These are phyloP conservation scores for Gracilariopsis chorda DNA, from an alignment of 23 red algal species.

Conservation along the genomic window DNA sequence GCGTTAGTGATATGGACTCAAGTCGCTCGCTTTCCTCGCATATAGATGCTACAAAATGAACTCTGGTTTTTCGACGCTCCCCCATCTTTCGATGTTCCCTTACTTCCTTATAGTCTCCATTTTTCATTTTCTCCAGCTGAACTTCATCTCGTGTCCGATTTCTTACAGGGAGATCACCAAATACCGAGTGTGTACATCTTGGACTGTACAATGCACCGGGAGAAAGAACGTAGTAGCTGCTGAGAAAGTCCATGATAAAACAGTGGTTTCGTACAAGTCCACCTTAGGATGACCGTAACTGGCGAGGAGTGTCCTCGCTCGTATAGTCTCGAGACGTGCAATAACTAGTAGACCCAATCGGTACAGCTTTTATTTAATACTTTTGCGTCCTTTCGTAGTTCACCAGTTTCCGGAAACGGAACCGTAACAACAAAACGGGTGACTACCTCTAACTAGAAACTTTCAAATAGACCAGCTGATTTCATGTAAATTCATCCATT, in stretches of 20 bases:
- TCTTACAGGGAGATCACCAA: conserved; percentile 28
- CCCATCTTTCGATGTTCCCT: conserved; percentile 25
- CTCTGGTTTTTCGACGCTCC: conserved; percentile 8
- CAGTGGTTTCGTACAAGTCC: no score
- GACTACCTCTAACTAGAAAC: no score
- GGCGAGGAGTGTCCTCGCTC: no score
- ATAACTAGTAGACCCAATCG: no score
- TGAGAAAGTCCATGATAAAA: conserved; percentile 54
- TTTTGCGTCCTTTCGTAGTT: no score
- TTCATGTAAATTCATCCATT: no score
- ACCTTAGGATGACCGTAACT: no score
- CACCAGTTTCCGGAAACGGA: no score
- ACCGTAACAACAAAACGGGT: no score
- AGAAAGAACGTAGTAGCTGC: conserved; percentile 27
- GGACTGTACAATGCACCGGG: background rate
- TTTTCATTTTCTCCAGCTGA: conserved; percentile 16
- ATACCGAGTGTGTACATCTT: background rate
- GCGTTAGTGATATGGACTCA: conserved; percentile 8
- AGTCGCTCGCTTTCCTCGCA: conserved; percentile 2
- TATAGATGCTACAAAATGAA: conserved; percentile 20
- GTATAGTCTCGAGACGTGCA: no score
- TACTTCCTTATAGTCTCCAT: conserved; percentile 22
- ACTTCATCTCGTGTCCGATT: background rate
- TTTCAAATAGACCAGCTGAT: no score
- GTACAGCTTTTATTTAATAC: no score